phyloP scores from a whole-genome alignment of 768 basidiomycete species.

The Xanthoconium purpureum region DNA sequence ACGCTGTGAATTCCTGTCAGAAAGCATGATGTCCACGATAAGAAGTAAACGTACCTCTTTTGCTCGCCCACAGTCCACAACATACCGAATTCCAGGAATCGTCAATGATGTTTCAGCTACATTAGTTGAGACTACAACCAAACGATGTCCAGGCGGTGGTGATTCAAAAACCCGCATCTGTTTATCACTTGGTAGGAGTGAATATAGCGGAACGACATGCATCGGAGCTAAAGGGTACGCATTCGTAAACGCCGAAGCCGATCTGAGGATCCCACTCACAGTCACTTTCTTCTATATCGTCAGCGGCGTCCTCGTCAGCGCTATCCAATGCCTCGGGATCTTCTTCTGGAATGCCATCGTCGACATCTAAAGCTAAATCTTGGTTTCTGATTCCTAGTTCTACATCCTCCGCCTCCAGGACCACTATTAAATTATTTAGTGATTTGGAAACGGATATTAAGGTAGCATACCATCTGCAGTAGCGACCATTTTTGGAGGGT shows the following conservation, averaged over 20 bases:
- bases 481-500: conserved; percentile 14
- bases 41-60: conserved; percentile 65
- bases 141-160: conserved; percentile 75
- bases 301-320: conserved; percentile 59
- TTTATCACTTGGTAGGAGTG: conserved; percentile 86
- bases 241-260: conserved; percentile 1
- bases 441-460: background rate
- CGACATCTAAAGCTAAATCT: conserved; percentile 67
- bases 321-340: conserved; percentile 76
- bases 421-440: conserved; percentile 40
- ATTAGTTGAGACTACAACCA: conserved; percentile 95
- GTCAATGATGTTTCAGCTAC: conserved; percentile 97
- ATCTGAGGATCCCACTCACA: conserved; percentile 37
- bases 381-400: conserved; percentile 56
- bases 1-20: conserved; percentile 45
- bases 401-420: conserved; percentile 78
- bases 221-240: conserved; percentile 63
- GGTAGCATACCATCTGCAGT: conserved; percentile 16
- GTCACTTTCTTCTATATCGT: conserved; percentile 65
- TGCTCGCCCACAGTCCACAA: conserved; percentile 93
- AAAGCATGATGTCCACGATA: background rate
- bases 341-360: conserved; percentile 53
- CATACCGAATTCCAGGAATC: conserved; percentile 95
- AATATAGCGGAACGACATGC: conserved; percentile 93
- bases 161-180: conserved; percentile 91